These are phyloP conservation scores for Ceratocystis papillata DNA, from an alignment of 2,329 filamentous ascomycete species.

Conservation along the genomic window DNA sequence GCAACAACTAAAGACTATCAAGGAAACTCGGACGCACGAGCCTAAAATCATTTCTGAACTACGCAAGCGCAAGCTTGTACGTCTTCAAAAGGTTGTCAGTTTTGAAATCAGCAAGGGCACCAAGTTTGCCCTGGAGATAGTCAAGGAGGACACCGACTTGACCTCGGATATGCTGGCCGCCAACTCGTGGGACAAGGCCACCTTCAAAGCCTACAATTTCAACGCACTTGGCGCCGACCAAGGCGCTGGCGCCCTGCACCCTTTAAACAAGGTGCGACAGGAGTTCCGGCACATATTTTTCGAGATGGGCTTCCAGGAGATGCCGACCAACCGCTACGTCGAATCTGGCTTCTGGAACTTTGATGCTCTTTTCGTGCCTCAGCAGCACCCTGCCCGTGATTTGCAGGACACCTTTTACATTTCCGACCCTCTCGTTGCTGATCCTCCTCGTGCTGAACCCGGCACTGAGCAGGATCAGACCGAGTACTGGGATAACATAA, in stretches of 20 bases:
- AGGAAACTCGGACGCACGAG: constrained; percentile 60
- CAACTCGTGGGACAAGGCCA: constrained; percentile 83
- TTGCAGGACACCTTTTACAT: constrained; percentile 99
- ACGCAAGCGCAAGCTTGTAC: constrained; percentile 84
- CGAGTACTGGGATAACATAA: constrained; percentile 78
- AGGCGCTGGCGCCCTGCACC: constrained; percentile 51
- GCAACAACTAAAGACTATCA: constrained; percentile 62
- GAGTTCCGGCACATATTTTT: constrained; percentile 99
- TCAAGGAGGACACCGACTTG: constrained; percentile 88
- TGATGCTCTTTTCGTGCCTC: constrained; percentile 89
- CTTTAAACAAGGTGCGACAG: constrained; percentile 85
- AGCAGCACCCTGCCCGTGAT: constrained; percentile 94
- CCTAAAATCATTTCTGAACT: constrained; percentile 68
- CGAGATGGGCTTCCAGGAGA: constrained; percentile 96
- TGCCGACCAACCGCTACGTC: constrained; percentile 87
- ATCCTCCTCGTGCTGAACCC: constrained; percentile 50
- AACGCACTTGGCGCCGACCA: constrained; percentile 57
- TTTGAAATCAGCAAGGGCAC: constrained; percentile 77
- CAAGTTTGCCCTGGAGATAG: constrained; percentile 80
- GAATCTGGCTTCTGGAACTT: constrained; percentile 99
- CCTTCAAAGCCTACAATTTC: constrained; percentile 71
- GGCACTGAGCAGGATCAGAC: constrained; percentile 47
- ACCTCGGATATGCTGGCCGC: constrained; percentile 83
- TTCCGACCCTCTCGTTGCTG: constrained; percentile 70
- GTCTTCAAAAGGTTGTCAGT: constrained; percentile 68